Conservation (phyloP, 148 eudicot genomes). For the Rhododendron griersonianum region DNA sequence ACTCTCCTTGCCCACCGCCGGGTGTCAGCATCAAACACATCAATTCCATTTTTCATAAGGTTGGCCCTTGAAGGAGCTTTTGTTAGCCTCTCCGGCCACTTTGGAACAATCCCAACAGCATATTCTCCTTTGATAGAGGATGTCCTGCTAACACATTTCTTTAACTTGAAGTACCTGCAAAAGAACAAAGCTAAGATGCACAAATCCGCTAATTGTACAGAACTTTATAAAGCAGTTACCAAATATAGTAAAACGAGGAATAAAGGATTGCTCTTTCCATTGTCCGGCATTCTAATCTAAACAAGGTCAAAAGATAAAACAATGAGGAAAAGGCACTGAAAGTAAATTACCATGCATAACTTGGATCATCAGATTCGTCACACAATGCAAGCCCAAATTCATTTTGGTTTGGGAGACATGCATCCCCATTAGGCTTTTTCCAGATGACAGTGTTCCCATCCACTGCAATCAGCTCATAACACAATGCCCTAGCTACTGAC, state of each 20-base stretch:
- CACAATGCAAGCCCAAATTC: conserved; percentile 76
- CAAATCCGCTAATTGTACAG: not conserved
- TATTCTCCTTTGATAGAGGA: conserved; percentile 57
- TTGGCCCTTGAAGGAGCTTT: conserved; percentile 72
- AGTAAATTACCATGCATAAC: conserved; percentile 69
- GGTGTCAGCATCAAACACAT: conserved; percentile 81
- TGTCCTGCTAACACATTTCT: conserved; percentile 81
- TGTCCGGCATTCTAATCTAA: not conserved
- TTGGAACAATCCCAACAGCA: conserved; percentile 73
- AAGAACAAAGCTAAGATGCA: conserved; percentile 11
- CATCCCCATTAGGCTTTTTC: conserved; percentile 78
- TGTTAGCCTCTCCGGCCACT: conserved; percentile 89
- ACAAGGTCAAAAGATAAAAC: not conserved
- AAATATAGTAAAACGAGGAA: not conserved
- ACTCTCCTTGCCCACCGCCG: conserved; percentile 79
- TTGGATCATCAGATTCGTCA: conserved; percentile 76
- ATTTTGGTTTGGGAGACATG: conserved; percentile 81
- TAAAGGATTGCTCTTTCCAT: not conserved
- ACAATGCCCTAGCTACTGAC: conserved; percentile 87
- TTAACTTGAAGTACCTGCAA: conserved; percentile 79
- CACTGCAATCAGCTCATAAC: conserved; percentile 88
- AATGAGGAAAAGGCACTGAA: not conserved
- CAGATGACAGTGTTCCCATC: conserved; percentile 94
- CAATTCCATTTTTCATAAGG: conserved; percentile 64
- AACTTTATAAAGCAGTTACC: not conserved